These are phyloP conservation scores for Penicillium sp. DNA, from an alignment of 2,329 filamentous ascomycete genomes.

Conservation along the genomic window DNA sequence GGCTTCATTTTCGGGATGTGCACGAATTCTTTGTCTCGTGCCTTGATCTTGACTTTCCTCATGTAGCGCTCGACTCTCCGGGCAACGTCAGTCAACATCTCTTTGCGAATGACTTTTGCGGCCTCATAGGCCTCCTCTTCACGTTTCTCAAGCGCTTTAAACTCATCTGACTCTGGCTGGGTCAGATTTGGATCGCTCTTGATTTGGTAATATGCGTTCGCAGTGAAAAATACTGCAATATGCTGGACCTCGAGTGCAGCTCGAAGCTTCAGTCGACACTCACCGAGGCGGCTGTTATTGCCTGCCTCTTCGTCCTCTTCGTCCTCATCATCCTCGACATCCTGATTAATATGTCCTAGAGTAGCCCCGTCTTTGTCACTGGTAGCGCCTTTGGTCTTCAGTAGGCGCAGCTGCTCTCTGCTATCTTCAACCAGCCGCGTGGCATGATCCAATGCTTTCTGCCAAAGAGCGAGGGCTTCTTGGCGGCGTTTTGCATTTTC, in stretches of 20 bases:
- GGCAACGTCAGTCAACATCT: constrained; percentile 64
- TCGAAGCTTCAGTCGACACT: constrained; percentile 65
- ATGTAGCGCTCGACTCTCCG: constrained; percentile 64
- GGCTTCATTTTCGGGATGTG: constrained; percentile 60
- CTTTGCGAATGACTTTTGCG: constrained; percentile 73
- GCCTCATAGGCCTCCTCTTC: constrained; percentile 73
- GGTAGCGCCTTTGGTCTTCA: constrained; percentile 24
- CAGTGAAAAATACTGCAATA: constrained; percentile 78
- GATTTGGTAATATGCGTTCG: constrained; percentile 79
- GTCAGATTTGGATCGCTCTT: constrained; percentile 67
- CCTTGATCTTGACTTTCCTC: constrained; percentile 56
- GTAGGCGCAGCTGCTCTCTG: constrained; percentile 56
- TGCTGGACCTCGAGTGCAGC: constrained; percentile 76
- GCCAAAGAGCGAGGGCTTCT: constrained; percentile 70
- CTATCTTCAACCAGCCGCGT: constrained; percentile 56
- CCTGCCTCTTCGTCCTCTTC: constrained; percentile 39
- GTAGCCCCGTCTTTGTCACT: constrained; percentile 18
- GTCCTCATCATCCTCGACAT: constrained; percentile 38
- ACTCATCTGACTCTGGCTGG: constrained; percentile 64
- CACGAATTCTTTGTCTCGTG: constrained; percentile 55
- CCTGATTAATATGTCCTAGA: constrained; percentile 13
- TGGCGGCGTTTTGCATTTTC: constrained; percentile 69
- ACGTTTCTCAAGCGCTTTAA: constrained; percentile 61
- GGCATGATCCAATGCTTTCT: constrained; percentile 52
- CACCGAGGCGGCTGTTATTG: constrained; percentile 50